A percentile compares a stretch with the other conserved stretches of the same genome.
These are phyloP conservation scores for Xylariaceae sp. DNA, from an alignment of 2,329 filamentous ascomycete genomes.

Conservation along the genomic window DNA sequence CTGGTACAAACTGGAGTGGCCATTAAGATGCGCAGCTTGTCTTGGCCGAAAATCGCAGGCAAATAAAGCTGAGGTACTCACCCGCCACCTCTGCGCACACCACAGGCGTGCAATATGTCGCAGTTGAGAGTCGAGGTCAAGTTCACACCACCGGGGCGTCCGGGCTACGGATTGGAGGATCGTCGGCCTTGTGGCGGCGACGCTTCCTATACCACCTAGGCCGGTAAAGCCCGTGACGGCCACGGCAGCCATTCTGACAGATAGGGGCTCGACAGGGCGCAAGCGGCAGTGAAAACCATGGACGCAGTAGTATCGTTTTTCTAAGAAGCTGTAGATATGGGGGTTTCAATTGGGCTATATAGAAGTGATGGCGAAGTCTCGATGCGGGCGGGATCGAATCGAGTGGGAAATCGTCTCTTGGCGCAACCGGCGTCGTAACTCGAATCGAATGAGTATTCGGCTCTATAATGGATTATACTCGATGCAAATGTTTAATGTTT, in stretches of 20 bases:
- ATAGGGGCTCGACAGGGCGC: constrained; percentile 42
- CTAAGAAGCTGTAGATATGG: no score
- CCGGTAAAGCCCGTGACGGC: constrained; percentile 42
- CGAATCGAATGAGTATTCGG: no score
- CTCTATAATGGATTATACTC: no score
- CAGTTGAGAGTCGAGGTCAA: constrained; percentile 35
- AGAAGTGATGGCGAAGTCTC: no score
- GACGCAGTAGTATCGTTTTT: constrained; percentile 39
- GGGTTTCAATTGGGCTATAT: no score
- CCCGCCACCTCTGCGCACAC: constrained; percentile 33
- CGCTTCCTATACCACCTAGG: constrained; percentile 42
- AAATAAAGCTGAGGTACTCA: constrained; percentile 28
- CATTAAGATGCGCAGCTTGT: not conserved
- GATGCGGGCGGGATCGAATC: no score
- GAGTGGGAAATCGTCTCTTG: no score
- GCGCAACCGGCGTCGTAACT: no score
- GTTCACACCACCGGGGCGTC: constrained; percentile 36
- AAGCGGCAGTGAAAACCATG: constrained; percentile 50
- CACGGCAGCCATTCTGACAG: constrained; percentile 55
- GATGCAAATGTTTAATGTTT: no score
- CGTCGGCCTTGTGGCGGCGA: constrained; percentile 38
- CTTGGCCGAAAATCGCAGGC: not conserved
- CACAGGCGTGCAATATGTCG: constrained; percentile 41
- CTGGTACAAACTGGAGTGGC: not conserved
- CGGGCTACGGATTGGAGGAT: constrained; percentile 32